phyloP scores from a whole-genome alignment of 1,284 basidiomycete genomes.

The Leccinum griseonigrum region DNA sequence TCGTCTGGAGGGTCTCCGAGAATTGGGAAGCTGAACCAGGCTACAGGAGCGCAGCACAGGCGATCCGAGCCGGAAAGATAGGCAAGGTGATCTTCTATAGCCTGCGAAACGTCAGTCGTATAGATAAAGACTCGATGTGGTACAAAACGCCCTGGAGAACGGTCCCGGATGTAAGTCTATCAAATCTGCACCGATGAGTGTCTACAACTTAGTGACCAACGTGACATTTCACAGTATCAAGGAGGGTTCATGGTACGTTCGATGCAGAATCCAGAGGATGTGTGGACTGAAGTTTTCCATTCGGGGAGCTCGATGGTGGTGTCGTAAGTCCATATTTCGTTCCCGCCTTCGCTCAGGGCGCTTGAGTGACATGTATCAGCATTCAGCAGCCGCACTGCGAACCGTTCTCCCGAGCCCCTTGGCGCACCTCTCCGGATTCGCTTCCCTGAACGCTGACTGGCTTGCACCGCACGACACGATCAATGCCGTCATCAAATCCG shows the following conservation, averaged over 20 bases:
- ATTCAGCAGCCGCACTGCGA: conserved; percentile 62
- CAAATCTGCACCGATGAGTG: not conserved
- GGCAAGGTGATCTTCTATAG: conserved; percentile 66
- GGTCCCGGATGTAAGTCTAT: conserved; percentile 64
- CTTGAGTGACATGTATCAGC: conserved; percentile 36
- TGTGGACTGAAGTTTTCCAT: not conserved
- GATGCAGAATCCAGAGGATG: not conserved
- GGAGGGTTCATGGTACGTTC: conserved; percentile 69
- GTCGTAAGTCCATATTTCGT: conserved; percentile 47
- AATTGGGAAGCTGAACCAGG: conserved; percentile 76
- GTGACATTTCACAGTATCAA: conserved; percentile 57
- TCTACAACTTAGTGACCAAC: not conserved
- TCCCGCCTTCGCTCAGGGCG: not conserved
- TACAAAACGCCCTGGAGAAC: conserved; percentile 83
- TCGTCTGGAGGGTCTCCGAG: conserved; percentile 86
- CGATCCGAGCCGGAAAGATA: conserved; percentile 57
- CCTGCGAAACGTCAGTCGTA: conserved; percentile 50
- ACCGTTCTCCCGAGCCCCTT: conserved; percentile 54
- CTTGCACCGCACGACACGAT: conserved; percentile 78
- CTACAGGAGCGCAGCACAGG: conserved; percentile 49
- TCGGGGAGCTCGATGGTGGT: conserved; percentile 59
- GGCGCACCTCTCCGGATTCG: conserved; percentile 58
- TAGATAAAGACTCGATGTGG: conserved; percentile 66
- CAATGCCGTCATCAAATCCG: conserved; percentile 49
- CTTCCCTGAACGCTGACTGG: conserved; percentile 66